These are phyloP conservation scores for Cytauxzoon felis DNA, from an alignment of 169 alveolate species.

Conservation along the genomic window DNA sequence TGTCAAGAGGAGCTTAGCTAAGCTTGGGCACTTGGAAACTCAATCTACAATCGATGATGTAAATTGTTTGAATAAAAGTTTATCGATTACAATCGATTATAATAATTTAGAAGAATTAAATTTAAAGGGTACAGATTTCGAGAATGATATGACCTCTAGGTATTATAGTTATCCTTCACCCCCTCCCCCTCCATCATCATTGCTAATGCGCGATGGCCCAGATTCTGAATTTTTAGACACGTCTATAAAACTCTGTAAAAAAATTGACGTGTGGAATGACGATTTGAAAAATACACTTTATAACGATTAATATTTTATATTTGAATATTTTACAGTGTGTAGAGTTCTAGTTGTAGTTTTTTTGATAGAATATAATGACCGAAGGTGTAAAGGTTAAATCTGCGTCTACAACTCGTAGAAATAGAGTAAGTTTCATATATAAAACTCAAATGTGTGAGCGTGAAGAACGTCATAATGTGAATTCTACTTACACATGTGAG, in stretches of 20 bases:
- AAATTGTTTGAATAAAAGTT: not conserved
- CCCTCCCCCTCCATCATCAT: not conserved
- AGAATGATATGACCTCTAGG: not conserved
- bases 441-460: no score
- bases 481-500: no score
- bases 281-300: conserved; percentile 27
- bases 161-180: not conserved
- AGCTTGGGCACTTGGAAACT: conserved; percentile 7
- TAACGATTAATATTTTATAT: no score
- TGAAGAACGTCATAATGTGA: no score
- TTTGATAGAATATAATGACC: no score
- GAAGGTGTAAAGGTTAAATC: no score
- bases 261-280: conserved; percentile 25
- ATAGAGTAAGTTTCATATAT: no score
- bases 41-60: not conserved
- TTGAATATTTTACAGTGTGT: no score
- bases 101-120: not conserved
- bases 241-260: conserved; percentile 18
- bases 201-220: not conserved
- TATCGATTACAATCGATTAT: no score
- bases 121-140: not conserved
- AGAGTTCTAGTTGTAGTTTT: no score
- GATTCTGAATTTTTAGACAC: conserved; percentile 8
- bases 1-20: not conserved
- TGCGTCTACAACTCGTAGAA: no score